Percentiles rank a stretch among this genome's conserved stretches.
Conservation (phyloP, 2,329 filamentous ascomycete species). For the Beauveria pseudobassiana region DNA sequence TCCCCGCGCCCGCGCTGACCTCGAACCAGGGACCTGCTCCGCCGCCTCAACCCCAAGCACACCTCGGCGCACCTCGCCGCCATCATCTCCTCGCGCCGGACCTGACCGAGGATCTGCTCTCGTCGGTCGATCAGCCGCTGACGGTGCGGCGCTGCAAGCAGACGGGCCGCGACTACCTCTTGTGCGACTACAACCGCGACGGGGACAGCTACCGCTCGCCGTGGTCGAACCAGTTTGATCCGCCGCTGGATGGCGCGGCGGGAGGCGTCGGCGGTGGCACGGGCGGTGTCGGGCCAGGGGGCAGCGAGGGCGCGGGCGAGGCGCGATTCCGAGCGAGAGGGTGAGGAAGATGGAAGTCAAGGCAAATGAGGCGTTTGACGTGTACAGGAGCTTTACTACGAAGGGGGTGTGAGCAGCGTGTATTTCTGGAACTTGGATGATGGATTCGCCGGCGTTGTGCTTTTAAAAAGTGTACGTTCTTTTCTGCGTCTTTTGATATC, state of each 20-base stretch:
- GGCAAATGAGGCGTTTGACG: conserved; percentile 93
- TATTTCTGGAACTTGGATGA: conserved; percentile 99
- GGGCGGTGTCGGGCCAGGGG: conserved; percentile 44
- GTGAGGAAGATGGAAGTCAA: conserved; percentile 90
- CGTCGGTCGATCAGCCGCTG: conserved; percentile 93
- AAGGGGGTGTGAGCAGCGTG: conserved; percentile 90
- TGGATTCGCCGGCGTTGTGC: conserved; percentile 90
- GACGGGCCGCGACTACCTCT: conserved; percentile 88
- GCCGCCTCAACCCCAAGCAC: conserved; percentile 90
- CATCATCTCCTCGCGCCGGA: conserved; percentile 86
- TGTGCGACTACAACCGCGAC: conserved; percentile 99
- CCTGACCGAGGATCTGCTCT: conserved; percentile 94
- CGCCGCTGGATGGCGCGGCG: conserved; percentile 64
- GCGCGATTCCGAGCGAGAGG: conserved; percentile 80
- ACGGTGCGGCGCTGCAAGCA: conserved; percentile 78
- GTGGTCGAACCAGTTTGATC: conserved; percentile 99
- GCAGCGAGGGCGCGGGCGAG: conserved; percentile 58
- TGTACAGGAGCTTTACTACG: conserved; percentile 97
- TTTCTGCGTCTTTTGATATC: neutral
- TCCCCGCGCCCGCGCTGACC: neutral
- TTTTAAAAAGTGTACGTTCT: conserved; percentile 79
- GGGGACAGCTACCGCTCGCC: conserved; percentile 95
- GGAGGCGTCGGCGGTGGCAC: conserved; percentile 34
- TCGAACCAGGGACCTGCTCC: conserved; percentile 86
- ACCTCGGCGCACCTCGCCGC: conserved; percentile 80